Conservation (phyloP, 73 alveolate genomes). For the Tetrahymena malaccensis region DNA sequence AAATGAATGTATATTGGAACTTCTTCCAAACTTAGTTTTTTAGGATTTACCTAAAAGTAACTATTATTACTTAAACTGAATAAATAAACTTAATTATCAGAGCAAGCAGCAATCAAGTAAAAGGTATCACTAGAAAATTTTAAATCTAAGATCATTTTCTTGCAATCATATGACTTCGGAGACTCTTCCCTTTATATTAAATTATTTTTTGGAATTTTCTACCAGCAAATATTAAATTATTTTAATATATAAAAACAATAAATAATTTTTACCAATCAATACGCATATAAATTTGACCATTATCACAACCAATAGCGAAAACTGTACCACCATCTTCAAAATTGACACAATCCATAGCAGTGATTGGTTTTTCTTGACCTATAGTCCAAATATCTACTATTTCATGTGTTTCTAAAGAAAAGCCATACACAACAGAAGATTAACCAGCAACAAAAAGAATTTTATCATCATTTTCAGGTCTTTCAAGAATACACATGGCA, state of each 20-base stretch:
- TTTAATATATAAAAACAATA: too few relatives aligned
- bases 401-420: constrained; percentile 38
- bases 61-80: constrained; percentile 19
- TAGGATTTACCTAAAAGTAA: constrained; percentile 31
- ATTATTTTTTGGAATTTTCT: too few relatives aligned
- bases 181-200: constrained; percentile 7
- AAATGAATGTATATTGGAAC: constrained; percentile 28
- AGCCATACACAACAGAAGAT: constrained; percentile 32
- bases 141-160: constrained; percentile 24
- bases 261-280: constrained; percentile 15
- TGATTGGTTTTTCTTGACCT: constrained; percentile 12
- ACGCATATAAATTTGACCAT: constrained; percentile 37
- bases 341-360: constrained; percentile 45
- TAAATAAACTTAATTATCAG: constrained; percentile 36
- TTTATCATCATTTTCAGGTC: constrained; percentile 45
- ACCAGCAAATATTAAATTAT: background rate
- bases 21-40: constrained; percentile 34
- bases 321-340: constrained; percentile 48
- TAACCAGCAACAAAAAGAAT: constrained; percentile 42
- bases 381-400: constrained; percentile 42
- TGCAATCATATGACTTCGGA: constrained; percentile 42
- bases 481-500: constrained; percentile 35
- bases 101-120: constrained; percentile 25
- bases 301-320: constrained; percentile 32
- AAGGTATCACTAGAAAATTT: constrained; percentile 36